These are phyloP conservation scores for Sporisorium scitamineum DNA, from an alignment of 1,284 basidiomycete genomes.

Conservation along the genomic window DNA sequence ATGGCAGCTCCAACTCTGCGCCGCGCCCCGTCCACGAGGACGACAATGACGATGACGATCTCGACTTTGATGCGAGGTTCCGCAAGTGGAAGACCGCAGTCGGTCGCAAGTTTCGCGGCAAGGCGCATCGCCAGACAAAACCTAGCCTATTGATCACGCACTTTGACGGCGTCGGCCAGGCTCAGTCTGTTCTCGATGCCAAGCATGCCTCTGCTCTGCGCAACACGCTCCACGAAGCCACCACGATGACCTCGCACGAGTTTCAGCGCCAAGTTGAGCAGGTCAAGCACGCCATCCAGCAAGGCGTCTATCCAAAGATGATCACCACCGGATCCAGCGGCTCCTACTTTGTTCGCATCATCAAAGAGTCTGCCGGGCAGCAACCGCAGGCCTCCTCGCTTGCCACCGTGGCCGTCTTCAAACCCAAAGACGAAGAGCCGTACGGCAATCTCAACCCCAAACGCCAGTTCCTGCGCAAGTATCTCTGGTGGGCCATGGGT, in stretches of 20 bases:
- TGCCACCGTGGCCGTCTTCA: slow-evolving; percentile 63
- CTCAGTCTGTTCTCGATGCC: slow-evolving; percentile 15
- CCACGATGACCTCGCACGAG: slow-evolving; percentile 34
- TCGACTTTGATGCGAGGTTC: slow-evolving; percentile 58
- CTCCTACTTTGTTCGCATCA: slow-evolving; percentile 63
- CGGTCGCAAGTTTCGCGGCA: slow-evolving; percentile 46
- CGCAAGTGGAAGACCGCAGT: slow-evolving; percentile 54
- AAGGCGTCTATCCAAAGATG: slow-evolving; percentile 65
- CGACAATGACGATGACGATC: slow-evolving; percentile 27
- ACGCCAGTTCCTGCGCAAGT: slow-evolving; percentile 66
- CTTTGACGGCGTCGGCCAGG: slow-evolving; percentile 36
- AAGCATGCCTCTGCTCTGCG: not conserved
- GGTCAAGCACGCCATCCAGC: slow-evolving; percentile 57
- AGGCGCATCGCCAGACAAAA: slow-evolving; percentile 16
- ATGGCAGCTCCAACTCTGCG: not conserved
- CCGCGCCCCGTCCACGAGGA: slow-evolving; percentile 3
- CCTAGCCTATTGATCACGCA: slow-evolving; percentile 36
- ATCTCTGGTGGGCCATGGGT: slow-evolving; percentile 69
- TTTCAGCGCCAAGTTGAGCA: slow-evolving; percentile 47
- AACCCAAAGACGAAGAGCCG: slow-evolving; percentile 68
- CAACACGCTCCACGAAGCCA: slow-evolving; percentile 24
- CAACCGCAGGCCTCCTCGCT: not conserved
- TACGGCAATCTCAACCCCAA: slow-evolving; percentile 67
- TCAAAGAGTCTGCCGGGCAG: not conserved
- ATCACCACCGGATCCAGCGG: slow-evolving; percentile 65